phyloP scores from a whole-genome alignment of 208 protist genomes.

The Lotmaria passim region DNA sequence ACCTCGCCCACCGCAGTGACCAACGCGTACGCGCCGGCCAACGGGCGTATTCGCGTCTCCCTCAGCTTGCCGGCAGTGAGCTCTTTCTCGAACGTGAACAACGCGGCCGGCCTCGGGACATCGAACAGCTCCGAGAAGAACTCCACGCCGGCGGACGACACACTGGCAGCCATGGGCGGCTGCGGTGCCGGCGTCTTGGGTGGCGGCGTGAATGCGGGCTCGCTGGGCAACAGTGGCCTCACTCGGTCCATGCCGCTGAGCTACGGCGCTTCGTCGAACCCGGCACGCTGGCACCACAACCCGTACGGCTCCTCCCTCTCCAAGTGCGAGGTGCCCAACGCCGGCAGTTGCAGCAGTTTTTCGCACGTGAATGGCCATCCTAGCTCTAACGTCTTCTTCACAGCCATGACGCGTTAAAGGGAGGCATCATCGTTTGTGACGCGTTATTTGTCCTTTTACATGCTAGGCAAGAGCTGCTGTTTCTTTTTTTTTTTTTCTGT shows the following conservation, averaged over 20 bases:
- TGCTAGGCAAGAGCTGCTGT: not conserved
- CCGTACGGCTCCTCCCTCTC: constrained; percentile 24
- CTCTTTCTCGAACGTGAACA: not conserved
- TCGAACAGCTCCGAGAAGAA: constrained; percentile 37
- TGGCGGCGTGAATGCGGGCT: not conserved
- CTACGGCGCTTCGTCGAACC: constrained; percentile 19
- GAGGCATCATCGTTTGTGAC: not conserved
- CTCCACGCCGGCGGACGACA: constrained; percentile 16
- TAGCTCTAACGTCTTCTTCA: constrained; percentile 4
- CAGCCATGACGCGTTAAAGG: constrained; percentile 14
- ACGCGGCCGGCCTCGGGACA: constrained; percentile 1
- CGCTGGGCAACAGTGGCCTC: constrained; percentile 11
- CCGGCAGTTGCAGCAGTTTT: constrained; percentile 6
- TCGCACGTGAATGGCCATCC: not conserved
- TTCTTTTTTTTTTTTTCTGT: not conserved
- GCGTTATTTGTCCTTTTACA: not conserved
- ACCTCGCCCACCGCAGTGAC: not conserved
- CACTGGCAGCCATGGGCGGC: constrained; percentile 7
- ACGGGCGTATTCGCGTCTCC: constrained; percentile 25
- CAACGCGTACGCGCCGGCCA: not conserved
- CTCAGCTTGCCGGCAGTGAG: constrained; percentile 22
- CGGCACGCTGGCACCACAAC: constrained; percentile 39
- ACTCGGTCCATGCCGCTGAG: constrained; percentile 18
- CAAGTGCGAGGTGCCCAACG: constrained; percentile 15
- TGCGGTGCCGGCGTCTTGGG: not conserved